phyloP scores from a whole-genome alignment of 371 early-diverging fungal species.

The Nematocida ausubeli region DNA sequence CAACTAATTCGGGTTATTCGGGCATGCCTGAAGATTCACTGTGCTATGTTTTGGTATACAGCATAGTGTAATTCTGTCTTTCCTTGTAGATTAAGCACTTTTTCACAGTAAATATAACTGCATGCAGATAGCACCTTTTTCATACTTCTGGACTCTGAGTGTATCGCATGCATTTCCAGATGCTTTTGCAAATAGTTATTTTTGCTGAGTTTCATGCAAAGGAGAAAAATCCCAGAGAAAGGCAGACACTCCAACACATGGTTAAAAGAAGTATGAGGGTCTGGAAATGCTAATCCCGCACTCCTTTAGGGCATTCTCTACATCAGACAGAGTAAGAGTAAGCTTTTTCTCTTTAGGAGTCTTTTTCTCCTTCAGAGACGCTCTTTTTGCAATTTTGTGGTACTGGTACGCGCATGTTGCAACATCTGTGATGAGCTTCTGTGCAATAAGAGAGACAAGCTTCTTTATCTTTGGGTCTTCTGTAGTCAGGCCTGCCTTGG shows the following conservation, averaged over 20 bases:
- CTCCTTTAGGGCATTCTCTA: slow-evolving; percentile 68
- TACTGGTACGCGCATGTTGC: slow-evolving; percentile 66
- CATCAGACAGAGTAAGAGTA: slow-evolving; percentile 66
- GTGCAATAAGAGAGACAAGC: slow-evolving; percentile 65
- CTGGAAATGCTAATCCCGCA: slow-evolving; percentile 66
- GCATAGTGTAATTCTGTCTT: too few species aligned
- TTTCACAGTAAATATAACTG: too few species aligned
- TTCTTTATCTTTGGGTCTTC: slow-evolving; percentile 69
- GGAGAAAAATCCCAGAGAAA: too few species aligned
- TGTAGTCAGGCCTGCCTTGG: slow-evolving; percentile 83
- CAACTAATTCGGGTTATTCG: too few species aligned
- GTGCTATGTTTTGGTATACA: too few species aligned
- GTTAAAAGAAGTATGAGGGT: slow-evolving; percentile 67
- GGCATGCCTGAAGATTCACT: too few species aligned
- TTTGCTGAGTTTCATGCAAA: too few species aligned
- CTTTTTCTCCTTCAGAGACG: slow-evolving; percentile 68
- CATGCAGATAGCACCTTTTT: too few species aligned
- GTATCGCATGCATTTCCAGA: too few species aligned
- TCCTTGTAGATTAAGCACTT: too few species aligned
- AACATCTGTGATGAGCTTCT: slow-evolving; percentile 68
- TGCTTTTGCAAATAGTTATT: too few species aligned
- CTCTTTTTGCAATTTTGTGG: slow-evolving; percentile 67
- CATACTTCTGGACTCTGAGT: too few species aligned
- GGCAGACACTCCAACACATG: neutral
- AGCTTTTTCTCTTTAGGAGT: slow-evolving; percentile 67